Evolutionary conservation across 1,284 basidiomycete genomes (phyloP).

Genomic region (Puccinia coronata): DNA sequence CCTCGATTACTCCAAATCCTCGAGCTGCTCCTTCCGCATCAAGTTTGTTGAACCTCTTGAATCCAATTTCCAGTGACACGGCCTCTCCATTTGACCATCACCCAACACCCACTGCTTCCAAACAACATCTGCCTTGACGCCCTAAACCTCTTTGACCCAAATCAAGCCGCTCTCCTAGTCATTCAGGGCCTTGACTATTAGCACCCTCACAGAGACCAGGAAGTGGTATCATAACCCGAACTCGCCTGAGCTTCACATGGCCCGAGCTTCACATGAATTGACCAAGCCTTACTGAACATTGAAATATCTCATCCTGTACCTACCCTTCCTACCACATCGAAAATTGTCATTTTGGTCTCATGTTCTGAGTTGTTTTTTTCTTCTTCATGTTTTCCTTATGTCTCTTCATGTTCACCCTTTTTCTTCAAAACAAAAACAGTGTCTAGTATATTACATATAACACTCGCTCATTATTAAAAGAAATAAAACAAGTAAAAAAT

Average conservation of each 20-base stretch:
- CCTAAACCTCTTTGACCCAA: neutral
- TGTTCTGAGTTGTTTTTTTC: neutral
- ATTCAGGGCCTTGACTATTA: neutral
- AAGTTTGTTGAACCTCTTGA: slow-evolving; percentile 40
- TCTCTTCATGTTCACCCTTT: neutral
- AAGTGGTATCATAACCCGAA: neutral
- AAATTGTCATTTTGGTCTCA: neutral
- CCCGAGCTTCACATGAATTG: too few species aligned
- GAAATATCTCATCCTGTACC: neutral
- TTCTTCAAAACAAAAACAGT: too few species aligned
- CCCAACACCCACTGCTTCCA: neutral
- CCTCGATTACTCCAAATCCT: slow-evolving; percentile 9
- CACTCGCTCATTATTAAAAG: too few species aligned
- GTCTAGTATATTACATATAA: too few species aligned
- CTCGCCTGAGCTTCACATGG: neutral
- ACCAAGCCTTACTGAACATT: neutral
- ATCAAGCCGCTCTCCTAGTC: neutral
- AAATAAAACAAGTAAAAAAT: too few species aligned
- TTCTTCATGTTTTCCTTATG: neutral
- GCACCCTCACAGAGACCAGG: neutral
- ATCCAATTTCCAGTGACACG: slow-evolving; percentile 3
- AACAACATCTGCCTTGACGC: neutral
- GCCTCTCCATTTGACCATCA: neutral
- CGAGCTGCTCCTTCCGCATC: slow-evolving; percentile 33
- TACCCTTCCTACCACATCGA: neutral